Evolutionary conservation across 768 basidiomycete species (phyloP).

Genomic region (Amanita fuliginea): DNA sequence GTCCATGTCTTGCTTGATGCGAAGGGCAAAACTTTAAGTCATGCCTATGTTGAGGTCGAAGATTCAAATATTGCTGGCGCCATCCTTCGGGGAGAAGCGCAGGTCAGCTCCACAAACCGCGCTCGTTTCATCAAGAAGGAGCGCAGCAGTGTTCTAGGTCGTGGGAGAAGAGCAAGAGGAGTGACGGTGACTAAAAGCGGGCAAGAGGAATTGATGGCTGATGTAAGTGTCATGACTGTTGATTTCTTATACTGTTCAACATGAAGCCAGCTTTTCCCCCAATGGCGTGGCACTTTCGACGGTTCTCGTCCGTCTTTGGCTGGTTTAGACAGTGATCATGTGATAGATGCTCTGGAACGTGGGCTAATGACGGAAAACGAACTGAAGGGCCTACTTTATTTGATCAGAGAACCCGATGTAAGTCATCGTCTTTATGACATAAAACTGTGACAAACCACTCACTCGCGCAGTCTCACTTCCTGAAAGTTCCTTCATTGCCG

Average conservation of each 20-base stretch:
- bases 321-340: constrained; percentile 45
- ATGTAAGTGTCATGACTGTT: constrained; percentile 32
- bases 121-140: constrained; percentile 30
- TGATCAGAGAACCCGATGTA: constrained; percentile 73
- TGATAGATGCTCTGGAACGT: constrained; percentile 49
- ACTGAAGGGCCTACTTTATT: constrained; percentile 50
- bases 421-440: constrained; percentile 16
- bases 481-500: constrained; percentile 76
- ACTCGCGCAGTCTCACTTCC: constrained; percentile 57
- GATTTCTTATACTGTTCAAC: not conserved
- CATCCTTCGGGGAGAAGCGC: constrained; percentile 49
- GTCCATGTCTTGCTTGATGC: constrained; percentile 74
- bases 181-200: constrained; percentile 76
- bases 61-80: constrained; percentile 51
- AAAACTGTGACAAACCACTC: constrained; percentile 8
- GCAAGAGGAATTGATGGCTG: constrained; percentile 74
- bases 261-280: constrained; percentile 54
- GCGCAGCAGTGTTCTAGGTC: constrained; percentile 56
- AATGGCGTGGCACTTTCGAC: constrained; percentile 69
- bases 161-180: constrained; percentile 67
- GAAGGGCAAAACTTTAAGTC: constrained; percentile 76
- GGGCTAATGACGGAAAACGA: constrained; percentile 61
- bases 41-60: constrained; percentile 71
- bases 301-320: constrained; percentile 57
- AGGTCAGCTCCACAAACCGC: constrained; percentile 7